phyloP scores from a whole-genome alignment of 2,329 filamentous ascomycete species.

The Thielaviopsis ethacetica region DNA sequence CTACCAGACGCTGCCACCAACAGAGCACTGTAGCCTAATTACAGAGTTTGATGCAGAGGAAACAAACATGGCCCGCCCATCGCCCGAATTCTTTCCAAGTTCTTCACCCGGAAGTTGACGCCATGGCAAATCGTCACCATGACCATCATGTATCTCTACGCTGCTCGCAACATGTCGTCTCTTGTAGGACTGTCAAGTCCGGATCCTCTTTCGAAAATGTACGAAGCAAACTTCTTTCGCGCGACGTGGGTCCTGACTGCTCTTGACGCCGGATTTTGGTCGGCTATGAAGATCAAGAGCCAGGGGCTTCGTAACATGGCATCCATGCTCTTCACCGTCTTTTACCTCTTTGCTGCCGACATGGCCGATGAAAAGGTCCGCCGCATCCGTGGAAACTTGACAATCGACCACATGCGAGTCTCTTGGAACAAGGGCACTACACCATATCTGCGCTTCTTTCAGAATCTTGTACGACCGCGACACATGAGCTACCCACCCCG shows the following conservation, averaged over 20 bases:
- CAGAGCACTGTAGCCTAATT: too few species aligned
- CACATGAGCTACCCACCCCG: slow-evolving; percentile 70
- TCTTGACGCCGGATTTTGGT: slow-evolving; percentile 94
- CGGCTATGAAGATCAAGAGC: slow-evolving; percentile 73
- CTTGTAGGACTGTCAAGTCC: slow-evolving; percentile 81
- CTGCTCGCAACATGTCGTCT: slow-evolving; percentile 84
- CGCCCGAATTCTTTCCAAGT: slow-evolving; percentile 51
- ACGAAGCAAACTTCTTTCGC: slow-evolving; percentile 80
- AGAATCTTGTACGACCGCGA: slow-evolving; percentile 56
- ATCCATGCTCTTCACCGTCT: slow-evolving; percentile 69
- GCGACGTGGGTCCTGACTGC: slow-evolving; percentile 95
- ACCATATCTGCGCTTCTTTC: slow-evolving; percentile 63
- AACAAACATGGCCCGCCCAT: slow-evolving; percentile 76
- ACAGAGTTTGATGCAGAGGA: slow-evolving; percentile 36
- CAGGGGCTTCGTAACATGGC: slow-evolving; percentile 71
- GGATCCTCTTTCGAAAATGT: slow-evolving; percentile 86
- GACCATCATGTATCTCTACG: slow-evolving; percentile 81
- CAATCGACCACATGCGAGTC: slow-evolving; percentile 77
- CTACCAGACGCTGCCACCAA: too few species aligned
- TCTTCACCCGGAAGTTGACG: slow-evolving; percentile 56
- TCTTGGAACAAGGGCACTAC: slow-evolving; percentile 93
- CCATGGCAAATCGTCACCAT: slow-evolving; percentile 79
- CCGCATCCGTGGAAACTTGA: slow-evolving; percentile 72
- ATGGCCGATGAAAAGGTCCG: slow-evolving; percentile 93
- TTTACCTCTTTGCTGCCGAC: slow-evolving; percentile 86